Evolutionary conservation across 495 filamentous ascomycete species (phyloP).

Genomic region (Parathielavia hyrcaniae): DNA sequence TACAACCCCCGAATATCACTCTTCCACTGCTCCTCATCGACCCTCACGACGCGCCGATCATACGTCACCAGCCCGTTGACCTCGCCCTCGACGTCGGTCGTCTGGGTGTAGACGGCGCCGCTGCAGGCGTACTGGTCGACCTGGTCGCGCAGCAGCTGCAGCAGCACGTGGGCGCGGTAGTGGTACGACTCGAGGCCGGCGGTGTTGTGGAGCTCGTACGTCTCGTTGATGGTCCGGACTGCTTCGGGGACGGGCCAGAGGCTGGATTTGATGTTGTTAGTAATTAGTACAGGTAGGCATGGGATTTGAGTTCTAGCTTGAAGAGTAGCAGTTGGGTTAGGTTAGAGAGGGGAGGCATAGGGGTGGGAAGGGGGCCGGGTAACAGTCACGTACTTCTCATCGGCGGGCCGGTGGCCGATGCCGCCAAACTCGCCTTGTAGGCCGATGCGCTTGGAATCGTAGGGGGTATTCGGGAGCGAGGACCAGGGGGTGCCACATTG

Average conservation of each 20-base stretch:
- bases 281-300: conserved; percentile 30
- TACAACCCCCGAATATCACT: conserved; percentile 55
- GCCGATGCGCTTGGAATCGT: conserved; percentile 54
- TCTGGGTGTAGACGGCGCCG: conserved; percentile 59
- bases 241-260: conserved; percentile 54
- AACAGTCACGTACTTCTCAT: conserved; percentile 35
- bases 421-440: conserved; percentile 67
- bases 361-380: neutral
- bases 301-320: neutral
- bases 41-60: conserved; percentile 51
- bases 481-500: conserved; percentile 64
- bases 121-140: conserved; percentile 52
- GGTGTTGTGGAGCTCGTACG: conserved; percentile 57
- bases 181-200: conserved; percentile 54
- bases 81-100: conserved; percentile 68
- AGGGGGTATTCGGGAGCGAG: conserved; percentile 49
- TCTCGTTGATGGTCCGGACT: conserved; percentile 54
- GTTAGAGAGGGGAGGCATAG: neutral
- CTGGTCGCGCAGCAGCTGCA: conserved; percentile 55
- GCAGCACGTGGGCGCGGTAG: conserved; percentile 50
- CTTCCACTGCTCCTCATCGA: conserved; percentile 53
- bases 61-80: conserved; percentile 65
- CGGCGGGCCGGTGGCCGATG: conserved; percentile 54
- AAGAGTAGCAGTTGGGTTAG: neutral
- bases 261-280: conserved; percentile 28